Evolutionary conservation across 306 rosid genomes (phyloP).

Genomic region (Argentina anserina): DNA sequence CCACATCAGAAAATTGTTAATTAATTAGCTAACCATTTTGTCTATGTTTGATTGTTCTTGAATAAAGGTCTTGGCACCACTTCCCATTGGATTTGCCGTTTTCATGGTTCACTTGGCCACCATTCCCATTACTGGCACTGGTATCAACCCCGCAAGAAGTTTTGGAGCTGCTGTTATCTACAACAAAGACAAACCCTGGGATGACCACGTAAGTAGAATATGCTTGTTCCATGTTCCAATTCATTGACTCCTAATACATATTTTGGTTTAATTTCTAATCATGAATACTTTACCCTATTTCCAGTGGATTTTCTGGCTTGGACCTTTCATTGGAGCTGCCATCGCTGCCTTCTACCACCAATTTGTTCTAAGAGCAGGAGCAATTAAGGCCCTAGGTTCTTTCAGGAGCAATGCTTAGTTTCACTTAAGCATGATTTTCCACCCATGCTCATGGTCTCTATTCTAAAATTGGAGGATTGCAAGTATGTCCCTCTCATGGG

Average conservation of each 20-base stretch:
- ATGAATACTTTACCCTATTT: not conserved
- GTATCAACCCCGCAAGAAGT: conserved; percentile 94
- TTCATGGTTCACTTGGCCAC: conserved; percentile 98
- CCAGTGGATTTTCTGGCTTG: conserved; percentile 98
- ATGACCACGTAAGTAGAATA: conserved; percentile 56
- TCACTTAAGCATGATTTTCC: conserved; percentile 9
- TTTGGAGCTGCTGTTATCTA: conserved; percentile 91
- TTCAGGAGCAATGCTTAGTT: conserved; percentile 82
- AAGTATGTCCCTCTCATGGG: conserved; percentile 22
- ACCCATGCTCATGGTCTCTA: conserved; percentile 11
- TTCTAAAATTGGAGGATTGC: conserved; percentile 35
- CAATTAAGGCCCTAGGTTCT: conserved; percentile 89
- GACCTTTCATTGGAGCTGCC: conserved; percentile 83
- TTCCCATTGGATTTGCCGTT: conserved; percentile 92
- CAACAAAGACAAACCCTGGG: conserved; percentile 70
- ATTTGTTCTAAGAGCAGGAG: conserved; percentile 68
- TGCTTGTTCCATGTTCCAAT: not conserved
- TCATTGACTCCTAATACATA: not conserved
- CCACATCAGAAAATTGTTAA: not conserved
- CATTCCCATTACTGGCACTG: conserved; percentile 89
- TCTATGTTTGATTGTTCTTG: not conserved
- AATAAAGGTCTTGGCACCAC: conserved; percentile 85
- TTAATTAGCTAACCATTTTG: not conserved
- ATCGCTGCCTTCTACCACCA: conserved; percentile 87
- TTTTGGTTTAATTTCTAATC: not conserved